Conservation (phyloP, 164 flowering plant species). For the Chimonanthus praecox region DNA sequence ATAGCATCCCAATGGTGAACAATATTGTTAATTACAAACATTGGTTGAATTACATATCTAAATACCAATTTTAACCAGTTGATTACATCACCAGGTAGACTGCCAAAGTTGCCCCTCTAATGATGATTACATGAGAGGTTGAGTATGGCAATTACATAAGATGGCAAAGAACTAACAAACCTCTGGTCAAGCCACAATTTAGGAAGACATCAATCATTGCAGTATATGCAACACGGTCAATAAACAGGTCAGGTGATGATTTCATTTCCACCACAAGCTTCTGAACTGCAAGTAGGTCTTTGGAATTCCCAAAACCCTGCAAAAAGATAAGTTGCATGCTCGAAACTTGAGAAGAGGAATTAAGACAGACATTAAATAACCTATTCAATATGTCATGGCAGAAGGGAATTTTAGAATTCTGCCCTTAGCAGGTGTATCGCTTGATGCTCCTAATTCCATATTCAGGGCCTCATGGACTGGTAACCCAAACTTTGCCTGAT, state of each 20-base stretch:
- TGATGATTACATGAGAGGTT: too few species aligned
- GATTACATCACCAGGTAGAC: neutral
- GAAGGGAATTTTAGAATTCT: neutral
- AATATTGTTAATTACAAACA: too few species aligned
- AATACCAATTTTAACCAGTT: neutral
- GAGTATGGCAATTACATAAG: neutral
- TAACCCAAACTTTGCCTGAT: neutral
- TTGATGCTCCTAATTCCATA: neutral
- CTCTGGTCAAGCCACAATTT: conserved; percentile 48
- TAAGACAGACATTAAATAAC: neutral
- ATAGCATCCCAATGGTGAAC: too few species aligned
- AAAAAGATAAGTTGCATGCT: neutral
- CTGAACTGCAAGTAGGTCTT: conserved; percentile 46
- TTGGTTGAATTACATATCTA: too few species aligned
- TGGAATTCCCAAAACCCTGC: conserved; percentile 55
- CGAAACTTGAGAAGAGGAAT: neutral
- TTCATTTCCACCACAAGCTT: conserved; percentile 59
- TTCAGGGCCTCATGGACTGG: neutral
- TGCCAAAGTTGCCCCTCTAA: neutral
- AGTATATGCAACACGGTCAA: conserved; percentile 67
- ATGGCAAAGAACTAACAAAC: conserved; percentile 24
- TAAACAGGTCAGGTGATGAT: conserved; percentile 23
- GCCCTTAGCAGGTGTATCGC: neutral
- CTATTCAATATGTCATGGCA: neutral
- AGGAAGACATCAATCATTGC: conserved; percentile 59